Base-by-base conservation (phyloP, 306 rosid genomes). In the Bauhinia variegata region DNA sequence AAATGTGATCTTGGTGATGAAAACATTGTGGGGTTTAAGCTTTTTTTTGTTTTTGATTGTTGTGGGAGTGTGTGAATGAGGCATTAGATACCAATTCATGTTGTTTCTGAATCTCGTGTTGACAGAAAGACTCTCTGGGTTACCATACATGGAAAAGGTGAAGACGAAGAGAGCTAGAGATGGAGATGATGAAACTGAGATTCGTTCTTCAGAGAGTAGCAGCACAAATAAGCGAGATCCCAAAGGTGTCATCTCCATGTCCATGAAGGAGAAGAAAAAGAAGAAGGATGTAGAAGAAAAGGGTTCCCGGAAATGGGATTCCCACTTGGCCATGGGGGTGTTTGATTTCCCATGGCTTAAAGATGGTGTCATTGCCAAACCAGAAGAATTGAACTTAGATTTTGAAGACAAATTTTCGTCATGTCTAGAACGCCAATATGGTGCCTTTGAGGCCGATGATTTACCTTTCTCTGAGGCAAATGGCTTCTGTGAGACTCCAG, bases 271-370 rank as follows among this genome's bases (percentile, higher is more conserved):
- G 16, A 70, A 60, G 32, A 74, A 63, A 30, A 61, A 63, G 39
- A 51, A 14, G 65, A 52, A 72, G 17, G 53, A 70, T 31, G 54
- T 50, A 17, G 67, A 81, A 73, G 83, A 69, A 15, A 60, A 77
- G 11, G 54, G 62, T 50, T 63, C 13, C 42, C 59, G 64, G 44
- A 23, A 70, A 10, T 68, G 49, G 62, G 83, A 75, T 49, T 76
- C 81, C 19, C 57, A 68, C 37, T 74, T 72, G 49, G 39, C 79
- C 17, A 14, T 75, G 1, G 93, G 84, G 52, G 93, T 92, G 38
- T 92, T 92, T 76, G 96, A 92, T 81, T 92, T 92, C 58, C 96
- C 98, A 1, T 92, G 98, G 96, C 79, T 86, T 62, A 92, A 89
- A 74, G 98, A 92, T 52, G 86, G 98, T 49, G 83, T 86, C 10